Base-by-base conservation (phyloP, 23 red algal species). In the Gracilaria caudata region DNA sequence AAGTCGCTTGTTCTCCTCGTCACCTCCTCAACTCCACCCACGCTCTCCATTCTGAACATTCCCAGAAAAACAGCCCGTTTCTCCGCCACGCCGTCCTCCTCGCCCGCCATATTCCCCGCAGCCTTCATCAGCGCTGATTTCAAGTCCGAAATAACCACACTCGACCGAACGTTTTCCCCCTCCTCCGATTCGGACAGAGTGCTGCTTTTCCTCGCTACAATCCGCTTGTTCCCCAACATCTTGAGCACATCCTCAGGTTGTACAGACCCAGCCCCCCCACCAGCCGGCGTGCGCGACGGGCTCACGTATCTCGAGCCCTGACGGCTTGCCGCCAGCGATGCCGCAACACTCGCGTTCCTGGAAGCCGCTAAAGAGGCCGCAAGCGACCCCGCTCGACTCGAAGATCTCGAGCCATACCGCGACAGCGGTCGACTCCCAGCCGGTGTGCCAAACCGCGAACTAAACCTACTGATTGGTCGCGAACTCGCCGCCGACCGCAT, bases 91-190 rank as follows among this genome's bases (percentile, higher is more conserved):
- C 35, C 46, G n/a, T 51, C 55, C 23, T 71, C 64, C 30, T 72
- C 60, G 4, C 84, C 84, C 11, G 84, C 84, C 84, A 88, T 88
- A 25, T 59, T 60, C 19, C 84, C 84, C 23, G 84, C 84, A 20
- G 84, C 84, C 46, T 88, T 64, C 84, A 88, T 88, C 68, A 88
- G 53, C 24, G 72, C 84, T 29, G 65, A 34, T 71, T 88, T 88
- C 84, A 88, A 32, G 46, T 88, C 84, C 43, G 60, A 46, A 0
- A 88, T 43, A 26, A 68, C 72, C 72, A 23, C 84, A 10, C 70
- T 77, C 25, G 49, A 71, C 32, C 65, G 13, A 10, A 41, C 34
- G 34, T 28, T 71, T 16, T 39, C 34, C 57, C 23, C 57, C 37
- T 71, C 65, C 32, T 39, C 19, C 37, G 65, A 33, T 14, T 71